Percentiles rank a stretch among this genome's conserved stretches.
phyloP scores from a whole-genome alignment of 192 early-diverging fungal genomes.

The Spinellus fusiger region DNA sequence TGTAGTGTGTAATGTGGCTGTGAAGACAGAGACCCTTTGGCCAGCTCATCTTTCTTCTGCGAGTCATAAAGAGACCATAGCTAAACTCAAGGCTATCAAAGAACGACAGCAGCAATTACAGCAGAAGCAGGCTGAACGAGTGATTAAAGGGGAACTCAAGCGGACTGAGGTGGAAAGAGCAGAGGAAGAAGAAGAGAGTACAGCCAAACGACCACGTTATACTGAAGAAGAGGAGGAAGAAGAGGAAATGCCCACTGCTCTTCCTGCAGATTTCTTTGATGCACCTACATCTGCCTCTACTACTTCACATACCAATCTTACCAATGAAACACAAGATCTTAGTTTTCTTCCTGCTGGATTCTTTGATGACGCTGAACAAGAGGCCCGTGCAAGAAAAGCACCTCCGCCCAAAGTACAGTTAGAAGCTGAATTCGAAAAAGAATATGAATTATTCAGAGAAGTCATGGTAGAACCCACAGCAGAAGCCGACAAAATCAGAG shows the following conservation, averaged over 20 bases:
- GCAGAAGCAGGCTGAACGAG: not conserved
- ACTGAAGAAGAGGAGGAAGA: conserved; percentile 21
- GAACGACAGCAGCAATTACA: conserved; percentile 32
- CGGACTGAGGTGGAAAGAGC: conserved; percentile 16
- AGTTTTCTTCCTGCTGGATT: conserved; percentile 52
- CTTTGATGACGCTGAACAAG: conserved; percentile 46
- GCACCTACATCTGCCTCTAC: not conserved
- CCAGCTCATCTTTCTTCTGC: conserved; percentile 37
- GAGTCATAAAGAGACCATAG: conserved; percentile 37
- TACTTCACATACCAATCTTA: too few relatives aligned
- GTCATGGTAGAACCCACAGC: conserved; percentile 16
- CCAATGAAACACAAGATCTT: too few relatives aligned
- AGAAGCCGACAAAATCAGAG: conserved; percentile 16
- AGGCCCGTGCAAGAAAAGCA: conserved; percentile 32
- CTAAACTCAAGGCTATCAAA: conserved; percentile 40
- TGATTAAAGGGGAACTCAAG: conserved; percentile 11
- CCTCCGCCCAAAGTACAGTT: conserved; percentile 13
- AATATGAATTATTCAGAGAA: conserved; percentile 26
- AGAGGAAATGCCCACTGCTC: conserved; percentile 15
- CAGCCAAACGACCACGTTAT: conserved; percentile 26
- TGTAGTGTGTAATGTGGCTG: conserved; percentile 33
- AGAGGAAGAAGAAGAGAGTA: conserved; percentile 21
- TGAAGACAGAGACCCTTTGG: conserved; percentile 42
- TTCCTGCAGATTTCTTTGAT: conserved; percentile 47
- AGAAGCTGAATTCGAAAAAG: conserved; percentile 22